A percentile compares a stretch with the other conserved stretches of the same genome.
Conservation (phyloP, 2,329 filamentous ascomycete species). For the Venturia pyrina region DNA sequence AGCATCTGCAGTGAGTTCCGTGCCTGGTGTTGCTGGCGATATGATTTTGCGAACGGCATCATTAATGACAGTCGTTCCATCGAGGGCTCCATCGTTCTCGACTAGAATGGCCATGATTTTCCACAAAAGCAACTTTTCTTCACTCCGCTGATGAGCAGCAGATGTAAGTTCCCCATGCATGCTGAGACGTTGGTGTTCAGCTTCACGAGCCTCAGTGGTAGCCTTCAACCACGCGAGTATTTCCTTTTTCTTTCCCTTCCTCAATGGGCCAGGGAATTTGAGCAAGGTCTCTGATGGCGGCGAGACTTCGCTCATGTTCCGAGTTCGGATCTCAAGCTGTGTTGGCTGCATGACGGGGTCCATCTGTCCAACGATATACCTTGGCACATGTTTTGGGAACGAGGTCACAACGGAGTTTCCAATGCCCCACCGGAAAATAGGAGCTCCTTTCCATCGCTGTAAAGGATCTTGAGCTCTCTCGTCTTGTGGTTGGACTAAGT, state of each 20-base stretch:
- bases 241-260: constrained; percentile 95
- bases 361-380: constrained; percentile 66
- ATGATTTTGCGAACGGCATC: constrained; percentile 67
- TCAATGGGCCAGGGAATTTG: constrained; percentile 84
- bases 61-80: constrained; percentile 61
- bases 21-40: constrained; percentile 41
- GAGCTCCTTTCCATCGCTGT: constrained; percentile 82
- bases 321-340: constrained; percentile 72
- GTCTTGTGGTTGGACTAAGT: constrained; percentile 47
- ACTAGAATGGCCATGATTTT: constrained; percentile 73
- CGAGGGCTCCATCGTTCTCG: constrained; percentile 74
- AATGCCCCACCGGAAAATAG: constrained; percentile 79
- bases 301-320: constrained; percentile 62
- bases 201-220: constrained; percentile 67
- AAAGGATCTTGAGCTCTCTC: constrained; percentile 60
- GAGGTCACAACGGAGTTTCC: constrained; percentile 73
- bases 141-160: constrained; percentile 56
- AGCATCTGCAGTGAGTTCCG: background rate
- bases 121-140: constrained; percentile 79
- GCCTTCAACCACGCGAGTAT: constrained; percentile 67
- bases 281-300: constrained; percentile 59
- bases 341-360: constrained; percentile 71
- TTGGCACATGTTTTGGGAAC: constrained; percentile 80
- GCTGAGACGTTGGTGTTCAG: constrained; percentile 31
- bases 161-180: constrained; percentile 42